phyloP scores from a whole-genome alignment of 1,284 basidiomycete species.

The Irpex sp. region DNA sequence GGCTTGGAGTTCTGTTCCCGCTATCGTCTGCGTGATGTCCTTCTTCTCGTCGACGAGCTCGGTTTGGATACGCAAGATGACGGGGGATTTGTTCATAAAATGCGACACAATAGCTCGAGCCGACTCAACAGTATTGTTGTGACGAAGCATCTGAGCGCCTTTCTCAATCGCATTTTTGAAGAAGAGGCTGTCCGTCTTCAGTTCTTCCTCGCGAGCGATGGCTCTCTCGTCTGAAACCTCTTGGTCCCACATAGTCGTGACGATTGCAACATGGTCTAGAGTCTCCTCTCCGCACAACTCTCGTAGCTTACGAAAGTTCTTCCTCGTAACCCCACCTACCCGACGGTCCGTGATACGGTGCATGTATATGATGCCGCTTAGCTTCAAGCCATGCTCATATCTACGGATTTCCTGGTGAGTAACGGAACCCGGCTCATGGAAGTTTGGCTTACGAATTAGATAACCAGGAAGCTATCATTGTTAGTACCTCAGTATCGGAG shows the following conservation, averaged over 20 bases:
- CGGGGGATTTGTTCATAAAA: conserved; percentile 12
- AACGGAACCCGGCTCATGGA: neutral
- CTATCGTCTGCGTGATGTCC: conserved; percentile 11
- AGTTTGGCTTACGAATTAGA: conserved; percentile 1
- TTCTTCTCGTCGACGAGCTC: conserved; percentile 19
- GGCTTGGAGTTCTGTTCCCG: conserved; percentile 10
- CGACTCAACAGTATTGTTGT: conserved; percentile 15
- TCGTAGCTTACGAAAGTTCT: conserved; percentile 49
- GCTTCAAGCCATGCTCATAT: conserved; percentile 35
- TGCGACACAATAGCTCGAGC: conserved; percentile 14
- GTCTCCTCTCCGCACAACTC: conserved; percentile 47
- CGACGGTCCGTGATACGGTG: conserved; percentile 52
- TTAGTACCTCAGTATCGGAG: conserved; percentile 28
- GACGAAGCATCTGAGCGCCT: conserved; percentile 19
- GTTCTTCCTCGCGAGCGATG: conserved; percentile 17
- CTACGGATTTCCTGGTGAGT: conserved; percentile 20
- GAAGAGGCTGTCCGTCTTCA: conserved; percentile 15
- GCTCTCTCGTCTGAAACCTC: conserved; percentile 26
- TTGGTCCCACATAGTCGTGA: conserved; percentile 49
- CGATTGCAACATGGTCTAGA: conserved; percentile 45
- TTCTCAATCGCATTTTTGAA: conserved; percentile 19
- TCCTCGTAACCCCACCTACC: conserved; percentile 46
- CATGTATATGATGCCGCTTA: conserved; percentile 52
- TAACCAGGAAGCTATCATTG: conserved; percentile 7
- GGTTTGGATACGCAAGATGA: conserved; percentile 14